These are phyloP conservation scores for Crithidia fasciculata DNA, from an alignment of 208 protist genomes.

Conservation along the genomic window DNA sequence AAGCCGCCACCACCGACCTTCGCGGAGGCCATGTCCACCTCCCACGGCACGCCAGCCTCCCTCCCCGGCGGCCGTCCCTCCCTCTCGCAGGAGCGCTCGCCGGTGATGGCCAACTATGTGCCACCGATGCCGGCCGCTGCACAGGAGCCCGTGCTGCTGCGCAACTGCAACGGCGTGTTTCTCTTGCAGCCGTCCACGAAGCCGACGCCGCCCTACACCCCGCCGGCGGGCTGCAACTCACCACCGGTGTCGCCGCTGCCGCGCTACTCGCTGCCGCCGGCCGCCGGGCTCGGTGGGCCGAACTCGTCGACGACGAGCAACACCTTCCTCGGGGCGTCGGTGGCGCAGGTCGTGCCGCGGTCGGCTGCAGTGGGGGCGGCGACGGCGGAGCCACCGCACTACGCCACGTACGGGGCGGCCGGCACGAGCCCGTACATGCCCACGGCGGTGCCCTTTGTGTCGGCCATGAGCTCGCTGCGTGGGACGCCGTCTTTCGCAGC, in stretches of 20 bases:
- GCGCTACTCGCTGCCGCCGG: constrained; percentile 73
- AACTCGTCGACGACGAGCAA: constrained; percentile 25
- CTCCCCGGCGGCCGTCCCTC: constrained; percentile 21
- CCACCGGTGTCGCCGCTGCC: constrained; percentile 81
- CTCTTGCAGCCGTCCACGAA: constrained; percentile 68
- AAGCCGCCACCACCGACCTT: constrained; percentile 74
- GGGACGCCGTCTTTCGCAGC: constrained; percentile 38
- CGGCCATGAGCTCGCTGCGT: constrained; percentile 34
- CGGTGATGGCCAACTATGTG: constrained; percentile 67
- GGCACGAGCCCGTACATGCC: constrained; percentile 34
- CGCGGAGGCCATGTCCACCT: constrained; percentile 63
- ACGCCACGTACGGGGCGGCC: constrained; percentile 26
- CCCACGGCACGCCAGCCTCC: constrained; percentile 37
- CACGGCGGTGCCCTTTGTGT: constrained; percentile 25
- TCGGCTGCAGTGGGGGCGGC: neutral
- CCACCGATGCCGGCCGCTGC: constrained; percentile 59
- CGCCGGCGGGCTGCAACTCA: constrained; percentile 38
- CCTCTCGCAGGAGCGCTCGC: constrained; percentile 54
- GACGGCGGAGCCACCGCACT: constrained; percentile 38
- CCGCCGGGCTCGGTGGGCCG: constrained; percentile 32
- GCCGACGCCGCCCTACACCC: constrained; percentile 77
- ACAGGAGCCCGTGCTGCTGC: constrained; percentile 76
- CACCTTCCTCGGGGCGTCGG: constrained; percentile 37
- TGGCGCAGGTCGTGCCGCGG: constrained; percentile 33
- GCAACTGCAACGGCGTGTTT: constrained; percentile 86